phyloP scores from a whole-genome alignment of 2,329 filamentous ascomycete genomes.

The Magnaporthales sp. region DNA sequence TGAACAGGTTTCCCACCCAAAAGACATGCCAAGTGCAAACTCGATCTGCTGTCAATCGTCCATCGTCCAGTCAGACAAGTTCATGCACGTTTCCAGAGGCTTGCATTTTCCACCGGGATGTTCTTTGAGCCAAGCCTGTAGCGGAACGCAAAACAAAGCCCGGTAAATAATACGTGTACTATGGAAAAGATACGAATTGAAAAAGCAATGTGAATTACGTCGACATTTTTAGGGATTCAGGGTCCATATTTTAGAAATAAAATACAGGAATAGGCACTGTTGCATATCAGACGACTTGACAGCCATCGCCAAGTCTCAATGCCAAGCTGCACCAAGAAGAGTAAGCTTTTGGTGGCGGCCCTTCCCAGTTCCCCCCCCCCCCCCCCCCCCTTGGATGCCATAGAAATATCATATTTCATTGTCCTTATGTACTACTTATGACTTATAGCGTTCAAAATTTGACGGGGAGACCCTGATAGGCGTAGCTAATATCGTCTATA shows the following conservation, averaged over 20 bases:
- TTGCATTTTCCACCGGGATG: not conserved
- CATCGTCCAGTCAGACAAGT: not conserved
- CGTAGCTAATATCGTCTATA: not conserved
- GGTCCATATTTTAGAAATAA: not conserved
- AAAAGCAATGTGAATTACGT: not conserved
- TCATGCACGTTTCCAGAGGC: not conserved
- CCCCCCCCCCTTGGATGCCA: not conserved
- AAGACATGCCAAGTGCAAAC: not conserved
- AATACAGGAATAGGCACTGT: not conserved
- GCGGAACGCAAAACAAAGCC: not conserved
- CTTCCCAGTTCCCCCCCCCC: not conserved
- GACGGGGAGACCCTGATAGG: not conserved
- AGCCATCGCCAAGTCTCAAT: not conserved
- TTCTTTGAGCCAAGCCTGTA: not conserved
- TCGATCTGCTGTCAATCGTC: not conserved
- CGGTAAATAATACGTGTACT: not conserved
- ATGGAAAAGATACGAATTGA: not conserved
- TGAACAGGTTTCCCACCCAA: not conserved
- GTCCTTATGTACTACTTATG: not conserved
- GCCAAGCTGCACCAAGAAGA: not conserved
- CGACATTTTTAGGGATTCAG: not conserved
- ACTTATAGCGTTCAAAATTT: not conserved
- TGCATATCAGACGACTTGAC: not conserved
- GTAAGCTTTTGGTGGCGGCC: not conserved
- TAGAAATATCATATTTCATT: not conserved